Conservation (phyloP, 2,329 filamentous ascomycete species). For the Gyromitra esculenta region DNA sequence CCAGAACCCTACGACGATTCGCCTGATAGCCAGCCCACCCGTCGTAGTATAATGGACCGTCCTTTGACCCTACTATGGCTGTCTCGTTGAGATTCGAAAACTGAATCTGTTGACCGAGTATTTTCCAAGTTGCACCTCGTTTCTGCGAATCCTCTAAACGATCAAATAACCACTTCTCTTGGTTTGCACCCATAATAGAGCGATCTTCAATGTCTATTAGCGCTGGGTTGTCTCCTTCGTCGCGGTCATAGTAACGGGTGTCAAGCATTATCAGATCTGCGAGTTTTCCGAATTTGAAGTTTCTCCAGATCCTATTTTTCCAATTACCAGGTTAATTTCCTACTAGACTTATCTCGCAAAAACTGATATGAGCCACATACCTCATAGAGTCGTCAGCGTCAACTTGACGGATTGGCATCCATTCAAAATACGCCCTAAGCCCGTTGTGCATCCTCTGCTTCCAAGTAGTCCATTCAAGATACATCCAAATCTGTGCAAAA, state of each 20-base stretch:
- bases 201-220: constrained; percentile 75
- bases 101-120: constrained; percentile 76
- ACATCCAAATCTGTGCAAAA: constrained; percentile 72
- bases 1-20: constrained; percentile 52
- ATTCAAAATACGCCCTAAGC: constrained; percentile 75
- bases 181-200: constrained; percentile 74
- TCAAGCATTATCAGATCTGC: constrained; percentile 76
- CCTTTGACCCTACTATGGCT: constrained; percentile 17
- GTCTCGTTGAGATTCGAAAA: constrained; percentile 67
- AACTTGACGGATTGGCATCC: constrained; percentile 67
- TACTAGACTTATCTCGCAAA: constrained; percentile 57
- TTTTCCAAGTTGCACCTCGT: constrained; percentile 74
- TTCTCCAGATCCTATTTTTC: constrained; percentile 75
- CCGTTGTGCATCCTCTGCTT: constrained; percentile 79
- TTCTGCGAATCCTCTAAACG: constrained; percentile 68
- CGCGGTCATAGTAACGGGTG: constrained; percentile 74
- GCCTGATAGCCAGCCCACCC: constrained; percentile 55
- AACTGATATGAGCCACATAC: constrained; percentile 28
- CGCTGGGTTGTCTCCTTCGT: constrained; percentile 69
- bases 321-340: constrained; percentile 61
- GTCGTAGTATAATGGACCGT: constrained; percentile 53
- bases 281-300: constrained; percentile 72
- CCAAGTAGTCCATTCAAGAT: constrained; percentile 70
- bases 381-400: constrained; percentile 40
- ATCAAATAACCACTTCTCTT: constrained; percentile 79